Conservation (phyloP, 306 rosid species). For the Medicago truncatula region DNA sequence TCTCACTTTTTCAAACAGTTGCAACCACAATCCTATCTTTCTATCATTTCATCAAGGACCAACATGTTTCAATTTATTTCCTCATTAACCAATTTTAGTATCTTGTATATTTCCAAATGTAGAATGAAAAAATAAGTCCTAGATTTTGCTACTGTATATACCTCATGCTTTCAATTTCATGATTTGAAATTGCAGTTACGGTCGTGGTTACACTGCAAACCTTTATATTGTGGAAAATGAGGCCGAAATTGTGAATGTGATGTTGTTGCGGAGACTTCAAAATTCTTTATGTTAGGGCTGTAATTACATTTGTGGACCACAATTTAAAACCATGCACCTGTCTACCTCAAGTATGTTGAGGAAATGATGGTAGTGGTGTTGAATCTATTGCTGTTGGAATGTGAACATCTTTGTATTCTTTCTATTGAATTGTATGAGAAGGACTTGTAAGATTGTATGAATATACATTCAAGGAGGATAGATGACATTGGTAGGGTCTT, state of each 20-base stretch:
- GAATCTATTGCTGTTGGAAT: conserved; percentile 54
- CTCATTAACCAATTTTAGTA: conserved; percentile 53
- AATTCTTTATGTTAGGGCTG: too few relatives aligned
- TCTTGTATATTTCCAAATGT: conserved; percentile 57
- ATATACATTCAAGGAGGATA: conserved; percentile 55
- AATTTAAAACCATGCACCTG: conserved; percentile 37
- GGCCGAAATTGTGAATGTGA: too few relatives aligned
- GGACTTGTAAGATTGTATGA: conserved; percentile 50
- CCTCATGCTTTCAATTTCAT: too few relatives aligned
- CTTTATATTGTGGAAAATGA: too few relatives aligned
- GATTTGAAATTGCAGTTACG: too few relatives aligned
- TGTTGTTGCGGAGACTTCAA: too few relatives aligned
- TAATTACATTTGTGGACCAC: too few relatives aligned
- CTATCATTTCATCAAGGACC: conserved; percentile 51
- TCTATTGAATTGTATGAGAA: conserved; percentile 65
- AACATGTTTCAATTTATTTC: conserved; percentile 43
- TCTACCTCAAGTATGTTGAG: conserved; percentile 55
- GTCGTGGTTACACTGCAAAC: too few relatives aligned
- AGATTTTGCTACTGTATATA: conserved; percentile 36
- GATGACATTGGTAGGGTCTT: conserved; percentile 59
- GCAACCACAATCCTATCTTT: conserved; percentile 62
- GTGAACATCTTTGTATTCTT: conserved; percentile 63
- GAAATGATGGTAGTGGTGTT: conserved; percentile 29
- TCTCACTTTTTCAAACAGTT: conserved; percentile 81
- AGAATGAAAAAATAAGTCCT: conserved; percentile 24